Conservation (phyloP, 805 yeast species). For the Scheffersomyces lignosus region DNA sequence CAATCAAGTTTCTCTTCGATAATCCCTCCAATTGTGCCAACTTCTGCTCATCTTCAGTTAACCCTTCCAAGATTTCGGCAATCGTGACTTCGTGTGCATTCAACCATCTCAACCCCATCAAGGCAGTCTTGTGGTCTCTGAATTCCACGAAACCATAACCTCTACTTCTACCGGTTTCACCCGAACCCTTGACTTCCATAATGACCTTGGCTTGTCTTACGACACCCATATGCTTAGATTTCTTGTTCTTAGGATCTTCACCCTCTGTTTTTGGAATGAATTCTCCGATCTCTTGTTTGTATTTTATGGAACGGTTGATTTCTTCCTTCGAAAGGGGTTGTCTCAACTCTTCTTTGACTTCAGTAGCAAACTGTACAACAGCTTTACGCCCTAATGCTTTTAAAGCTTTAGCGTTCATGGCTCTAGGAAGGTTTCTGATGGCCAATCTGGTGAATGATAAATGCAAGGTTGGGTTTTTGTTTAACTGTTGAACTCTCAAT, state of each 20-base stretch:
- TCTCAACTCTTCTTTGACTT: slow-evolving; percentile 71
- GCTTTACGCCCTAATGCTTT: slow-evolving; percentile 94
- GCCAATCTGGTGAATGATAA: slow-evolving; percentile 94
- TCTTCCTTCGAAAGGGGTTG: slow-evolving; percentile 91
- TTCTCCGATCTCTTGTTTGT: slow-evolving; percentile 46
- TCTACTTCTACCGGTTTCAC: slow-evolving; percentile 85
- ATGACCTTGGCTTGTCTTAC: slow-evolving; percentile 92
- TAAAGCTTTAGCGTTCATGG: slow-evolving; percentile 83
- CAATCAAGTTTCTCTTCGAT: slow-evolving; percentile 75
- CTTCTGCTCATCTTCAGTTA: slow-evolving; percentile 66
- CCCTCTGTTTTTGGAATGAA: slow-evolving; percentile 18
- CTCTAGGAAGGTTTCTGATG: slow-evolving; percentile 88
- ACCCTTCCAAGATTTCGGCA: slow-evolving; percentile 70
- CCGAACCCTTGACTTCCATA: slow-evolving; percentile 87
- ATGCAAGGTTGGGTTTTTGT: slow-evolving; percentile 88
- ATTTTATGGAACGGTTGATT: slow-evolving; percentile 71
- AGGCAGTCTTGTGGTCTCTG: slow-evolving; percentile 87
- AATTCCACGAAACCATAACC: slow-evolving; percentile 96
- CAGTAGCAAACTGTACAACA: slow-evolving; percentile 89
- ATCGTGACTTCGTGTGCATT: slow-evolving; percentile 84
- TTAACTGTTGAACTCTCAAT: slow-evolving; percentile 84
- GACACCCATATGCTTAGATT: slow-evolving; percentile 79
- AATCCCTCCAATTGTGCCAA: slow-evolving; percentile 52
- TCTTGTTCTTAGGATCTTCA: slow-evolving; percentile 43
- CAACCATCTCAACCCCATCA: slow-evolving; percentile 96